These are phyloP conservation scores for Citrus cavaleriei DNA, from an alignment of 345 rosid genomes.

Conservation along the genomic window DNA sequence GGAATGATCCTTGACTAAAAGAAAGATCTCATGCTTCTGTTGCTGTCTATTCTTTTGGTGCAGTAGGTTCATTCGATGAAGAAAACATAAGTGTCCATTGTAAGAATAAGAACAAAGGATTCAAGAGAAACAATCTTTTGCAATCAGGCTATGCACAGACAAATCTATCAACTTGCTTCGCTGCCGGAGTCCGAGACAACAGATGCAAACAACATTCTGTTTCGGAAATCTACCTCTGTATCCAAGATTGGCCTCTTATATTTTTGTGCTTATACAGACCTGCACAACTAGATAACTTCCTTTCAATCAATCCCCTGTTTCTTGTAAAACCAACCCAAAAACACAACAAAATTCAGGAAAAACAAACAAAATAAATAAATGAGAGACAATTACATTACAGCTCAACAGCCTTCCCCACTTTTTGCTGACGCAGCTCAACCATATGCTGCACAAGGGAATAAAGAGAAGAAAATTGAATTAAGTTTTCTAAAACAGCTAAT, in stretches of 20 bases:
- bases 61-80: background rate
- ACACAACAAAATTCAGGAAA: conserved; percentile 21
- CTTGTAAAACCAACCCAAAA: conserved; percentile 12
- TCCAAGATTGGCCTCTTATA: conserved; percentile 17
- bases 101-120: background rate
- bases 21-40: background rate
- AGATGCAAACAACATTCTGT: conserved; percentile 22
- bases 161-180: conserved; percentile 3
- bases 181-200: conserved; percentile 22
- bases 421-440: conserved; percentile 21
- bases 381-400: background rate
- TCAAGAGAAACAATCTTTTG: background rate
- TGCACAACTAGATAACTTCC: conserved; percentile 25
- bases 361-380: conserved; percentile 25
- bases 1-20: background rate
- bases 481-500: conserved; percentile 16
- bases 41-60: background rate
- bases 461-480: background rate
- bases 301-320: conserved; percentile 6
- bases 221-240: conserved; percentile 6
- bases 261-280: conserved; percentile 6
- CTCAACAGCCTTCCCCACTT: conserved; percentile 14
- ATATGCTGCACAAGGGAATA: background rate
- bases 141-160: background rate
- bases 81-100: background rate